These are phyloP conservation scores for Sporopachydermia quercuum DNA, from an alignment of 805 yeast species.

Conservation along the genomic window DNA sequence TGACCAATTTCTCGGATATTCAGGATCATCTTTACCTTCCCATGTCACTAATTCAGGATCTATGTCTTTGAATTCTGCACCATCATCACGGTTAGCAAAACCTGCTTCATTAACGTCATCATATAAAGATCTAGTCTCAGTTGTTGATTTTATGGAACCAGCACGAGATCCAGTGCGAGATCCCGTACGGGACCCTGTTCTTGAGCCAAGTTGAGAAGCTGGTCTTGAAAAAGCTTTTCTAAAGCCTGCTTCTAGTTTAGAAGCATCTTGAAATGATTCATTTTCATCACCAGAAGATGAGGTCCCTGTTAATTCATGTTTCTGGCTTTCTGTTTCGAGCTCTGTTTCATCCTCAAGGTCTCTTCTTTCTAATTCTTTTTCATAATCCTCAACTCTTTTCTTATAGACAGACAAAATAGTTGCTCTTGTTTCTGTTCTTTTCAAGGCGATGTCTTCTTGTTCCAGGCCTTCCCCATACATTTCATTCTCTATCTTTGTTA, in stretches of 20 bases:
- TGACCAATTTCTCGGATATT: conserved; percentile 53
- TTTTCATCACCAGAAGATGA: conserved; percentile 7
- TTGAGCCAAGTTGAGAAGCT: not conserved
- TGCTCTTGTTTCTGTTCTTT: conserved; percentile 28
- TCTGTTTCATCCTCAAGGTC: conserved; percentile 3
- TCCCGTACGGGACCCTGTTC: not conserved
- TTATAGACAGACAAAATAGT: conserved; percentile 27
- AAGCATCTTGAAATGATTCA: not conserved
- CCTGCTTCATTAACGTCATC: conserved; percentile 6
- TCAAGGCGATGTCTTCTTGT: conserved; percentile 23
- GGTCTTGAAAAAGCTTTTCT: not conserved
- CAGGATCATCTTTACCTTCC: conserved; percentile 48
- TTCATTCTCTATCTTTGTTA: conserved; percentile 13
- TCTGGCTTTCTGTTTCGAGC: conserved; percentile 1
- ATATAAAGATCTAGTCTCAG: not conserved
- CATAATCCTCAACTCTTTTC: conserved; percentile 14
- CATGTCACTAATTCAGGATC: conserved; percentile 60
- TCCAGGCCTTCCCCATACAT: conserved; percentile 27
- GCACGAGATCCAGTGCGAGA: not conserved
- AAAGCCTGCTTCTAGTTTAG: not conserved
- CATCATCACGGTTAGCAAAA: conserved; percentile 24
- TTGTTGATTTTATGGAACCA: not conserved
- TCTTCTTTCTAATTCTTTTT: conserved; percentile 6
- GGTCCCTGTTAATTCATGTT: conserved; percentile 3
- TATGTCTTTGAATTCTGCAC: conserved; percentile 34